Evolutionary conservation across 1,284 basidiomycete species (phyloP).

Genomic region (Neonothopanus nambi): DNA sequence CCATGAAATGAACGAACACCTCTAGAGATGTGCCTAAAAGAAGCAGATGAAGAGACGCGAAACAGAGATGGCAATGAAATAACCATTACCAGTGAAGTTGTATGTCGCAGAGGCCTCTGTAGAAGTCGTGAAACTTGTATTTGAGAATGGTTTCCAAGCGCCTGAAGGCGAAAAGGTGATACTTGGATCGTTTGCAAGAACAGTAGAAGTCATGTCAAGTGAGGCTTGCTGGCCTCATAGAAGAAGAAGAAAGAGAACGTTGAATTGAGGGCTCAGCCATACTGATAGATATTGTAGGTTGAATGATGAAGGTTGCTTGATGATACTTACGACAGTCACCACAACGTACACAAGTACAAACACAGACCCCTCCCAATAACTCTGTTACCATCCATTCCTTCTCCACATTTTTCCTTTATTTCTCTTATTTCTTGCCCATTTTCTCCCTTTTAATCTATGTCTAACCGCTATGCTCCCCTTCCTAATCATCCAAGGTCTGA

Average conservation of each 20-base stretch:
- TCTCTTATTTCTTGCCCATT: slow-evolving; percentile 4
- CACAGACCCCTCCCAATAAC: no score
- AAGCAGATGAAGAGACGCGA: not conserved
- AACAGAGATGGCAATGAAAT: not conserved
- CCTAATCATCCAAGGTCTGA: slow-evolving; percentile 55
- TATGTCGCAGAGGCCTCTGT: not conserved
- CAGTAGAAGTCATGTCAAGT: not conserved
- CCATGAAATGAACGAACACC: not conserved
- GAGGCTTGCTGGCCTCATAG: not conserved
- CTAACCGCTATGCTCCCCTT: slow-evolving; percentile 69
- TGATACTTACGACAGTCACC: no score
- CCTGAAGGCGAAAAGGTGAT: not conserved
- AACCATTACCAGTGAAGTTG: not conserved
- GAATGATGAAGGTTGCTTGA: not conserved
- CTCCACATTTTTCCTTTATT: slow-evolving; percentile 5
- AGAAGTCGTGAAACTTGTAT: not conserved
- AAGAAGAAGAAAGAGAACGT: not conserved
- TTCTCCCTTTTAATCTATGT: slow-evolving; percentile 40
- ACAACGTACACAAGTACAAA: no score
- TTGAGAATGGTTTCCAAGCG: not conserved
- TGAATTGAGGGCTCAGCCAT: slow-evolving; percentile 1
- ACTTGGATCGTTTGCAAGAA: not conserved
- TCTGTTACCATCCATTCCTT: slow-evolving; percentile 5
- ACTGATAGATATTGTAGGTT: not conserved
- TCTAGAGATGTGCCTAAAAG: slow-evolving; percentile 1